These are phyloP conservation scores for Naganishia vaughanmartiniae DNA, from an alignment of 768 basidiomycete species.

Conservation along the genomic window DNA sequence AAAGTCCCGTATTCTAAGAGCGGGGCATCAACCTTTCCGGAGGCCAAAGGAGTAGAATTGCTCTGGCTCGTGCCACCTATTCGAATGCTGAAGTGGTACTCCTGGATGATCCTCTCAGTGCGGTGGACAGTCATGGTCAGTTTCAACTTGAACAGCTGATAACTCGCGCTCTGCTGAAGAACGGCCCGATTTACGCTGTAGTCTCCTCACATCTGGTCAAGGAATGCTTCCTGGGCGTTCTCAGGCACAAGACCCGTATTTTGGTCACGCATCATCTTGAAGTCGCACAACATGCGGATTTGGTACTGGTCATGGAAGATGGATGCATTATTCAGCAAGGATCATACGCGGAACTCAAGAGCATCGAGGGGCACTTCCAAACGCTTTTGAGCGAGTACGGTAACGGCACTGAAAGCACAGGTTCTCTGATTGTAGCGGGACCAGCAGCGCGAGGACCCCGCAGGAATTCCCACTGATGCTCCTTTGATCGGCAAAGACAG, in stretches of 20 bases:
- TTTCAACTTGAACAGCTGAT: neutral
- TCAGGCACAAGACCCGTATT: slow-evolving; percentile 61
- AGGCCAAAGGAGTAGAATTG: slow-evolving; percentile 47
- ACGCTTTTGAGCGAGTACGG: slow-evolving; percentile 53
- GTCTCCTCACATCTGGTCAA: slow-evolving; percentile 68
- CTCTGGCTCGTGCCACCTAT: slow-evolving; percentile 44
- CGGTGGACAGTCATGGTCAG: slow-evolving; percentile 28
- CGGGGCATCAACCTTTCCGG: slow-evolving; percentile 59
- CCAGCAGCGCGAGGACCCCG: neutral
- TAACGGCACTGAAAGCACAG: slow-evolving; percentile 16
- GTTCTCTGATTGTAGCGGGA: too few species aligned
- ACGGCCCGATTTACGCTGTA: slow-evolving; percentile 42
- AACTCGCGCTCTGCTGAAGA: slow-evolving; percentile 66
- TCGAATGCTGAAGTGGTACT: slow-evolving; percentile 41
- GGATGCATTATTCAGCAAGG: slow-evolving; percentile 62
- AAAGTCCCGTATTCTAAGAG: slow-evolving; percentile 60
- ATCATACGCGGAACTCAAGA: slow-evolving; percentile 54
- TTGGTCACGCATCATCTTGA: slow-evolving; percentile 57
- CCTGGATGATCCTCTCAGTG: slow-evolving; percentile 46
- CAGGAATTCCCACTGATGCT: neutral
- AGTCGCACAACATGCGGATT: slow-evolving; percentile 44
- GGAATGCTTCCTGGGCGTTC: slow-evolving; percentile 57
- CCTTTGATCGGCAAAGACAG: neutral
- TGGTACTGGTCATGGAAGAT: slow-evolving; percentile 46
- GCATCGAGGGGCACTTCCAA: slow-evolving; percentile 37